Percentiles rank a stretch among this genome's conserved stretches.
Evolutionary conservation across 139 green algal genomes (phyloP).

Genomic region (Closterium sp.): DNA sequence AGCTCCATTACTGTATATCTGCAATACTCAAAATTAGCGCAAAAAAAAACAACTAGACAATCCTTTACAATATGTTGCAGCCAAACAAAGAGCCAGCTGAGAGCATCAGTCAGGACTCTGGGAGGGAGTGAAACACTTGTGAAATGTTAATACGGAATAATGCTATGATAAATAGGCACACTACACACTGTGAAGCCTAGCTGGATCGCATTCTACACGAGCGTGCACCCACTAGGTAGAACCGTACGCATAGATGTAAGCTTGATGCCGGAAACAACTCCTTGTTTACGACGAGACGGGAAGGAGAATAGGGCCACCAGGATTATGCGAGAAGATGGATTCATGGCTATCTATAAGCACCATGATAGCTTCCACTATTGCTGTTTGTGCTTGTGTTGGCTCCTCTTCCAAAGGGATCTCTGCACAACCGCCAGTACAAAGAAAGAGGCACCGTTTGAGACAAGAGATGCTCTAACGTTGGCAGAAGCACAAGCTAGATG

Average conservation of each 20-base stretch:
- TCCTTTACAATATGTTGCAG: too few species aligned
- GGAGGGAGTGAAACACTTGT: too few species aligned
- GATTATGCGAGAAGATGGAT: background rate
- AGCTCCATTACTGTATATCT: background rate
- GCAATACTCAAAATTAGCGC: too few species aligned
- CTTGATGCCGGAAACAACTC: too few species aligned
- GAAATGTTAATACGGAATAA: too few species aligned
- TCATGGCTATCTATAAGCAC: background rate
- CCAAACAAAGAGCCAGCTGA: too few species aligned
- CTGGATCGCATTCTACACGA: background rate
- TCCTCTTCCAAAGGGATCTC: conserved; percentile 3
- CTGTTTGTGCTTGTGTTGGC: background rate
- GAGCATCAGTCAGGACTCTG: too few species aligned
- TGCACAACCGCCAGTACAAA: background rate
- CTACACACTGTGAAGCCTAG: background rate
- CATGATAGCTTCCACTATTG: background rate
- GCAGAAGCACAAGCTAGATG: too few species aligned
- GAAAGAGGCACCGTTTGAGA: background rate
- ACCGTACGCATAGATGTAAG: too few species aligned
- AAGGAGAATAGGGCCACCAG: background rate
- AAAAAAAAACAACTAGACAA: too few species aligned
- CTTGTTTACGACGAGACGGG: background rate
- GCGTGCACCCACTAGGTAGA: background rate
- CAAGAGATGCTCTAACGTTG: too few species aligned
- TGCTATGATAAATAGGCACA: background rate